These are phyloP conservation scores for Boletus huronensis DNA, from an alignment of 768 basidiomycete genomes.

Conservation along the genomic window DNA sequence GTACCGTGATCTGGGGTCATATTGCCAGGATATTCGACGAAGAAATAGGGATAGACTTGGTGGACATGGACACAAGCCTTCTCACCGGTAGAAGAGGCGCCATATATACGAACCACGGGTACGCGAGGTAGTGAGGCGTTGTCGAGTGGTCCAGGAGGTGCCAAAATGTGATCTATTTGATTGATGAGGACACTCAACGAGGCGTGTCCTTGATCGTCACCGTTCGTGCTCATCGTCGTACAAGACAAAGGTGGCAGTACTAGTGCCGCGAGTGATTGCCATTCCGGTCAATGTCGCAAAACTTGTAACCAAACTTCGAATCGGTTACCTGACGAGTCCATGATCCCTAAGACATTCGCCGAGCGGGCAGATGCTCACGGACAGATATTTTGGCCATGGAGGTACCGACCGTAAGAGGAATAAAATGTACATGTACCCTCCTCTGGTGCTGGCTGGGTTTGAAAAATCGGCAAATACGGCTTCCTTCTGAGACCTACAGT, in stretches of 20 bases:
- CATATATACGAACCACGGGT: constrained; percentile 85
- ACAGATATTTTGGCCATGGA: background rate
- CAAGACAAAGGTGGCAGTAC: background rate
- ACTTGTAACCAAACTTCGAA: no score
- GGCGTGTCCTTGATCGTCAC: constrained; percentile 8
- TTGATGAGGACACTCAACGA: constrained; percentile 44
- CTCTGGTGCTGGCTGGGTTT: background rate
- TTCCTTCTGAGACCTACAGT: background rate
- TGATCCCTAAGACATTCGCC: no score
- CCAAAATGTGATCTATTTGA: constrained; percentile 63
- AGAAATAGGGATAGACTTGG: constrained; percentile 93
- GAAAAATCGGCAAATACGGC: background rate
- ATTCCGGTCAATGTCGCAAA: background rate
- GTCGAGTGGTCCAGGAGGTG: constrained; percentile 60
- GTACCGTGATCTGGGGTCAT: constrained; percentile 63
- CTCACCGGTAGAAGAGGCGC: constrained; percentile 70
- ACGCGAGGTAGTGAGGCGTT: constrained; percentile 57
- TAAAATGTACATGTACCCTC: background rate
- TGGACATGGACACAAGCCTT: constrained; percentile 88
- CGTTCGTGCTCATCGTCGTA: constrained; percentile 1
- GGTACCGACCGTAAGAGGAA: background rate
- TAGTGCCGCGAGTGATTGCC: background rate
- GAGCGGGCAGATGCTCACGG: no score
- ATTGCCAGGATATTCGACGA: constrained; percentile 72
- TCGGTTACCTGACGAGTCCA: background rate